These are phyloP conservation scores for Artemisia argyi DNA, from an alignment of 129 eudicot genomes.

Conservation along the genomic window DNA sequence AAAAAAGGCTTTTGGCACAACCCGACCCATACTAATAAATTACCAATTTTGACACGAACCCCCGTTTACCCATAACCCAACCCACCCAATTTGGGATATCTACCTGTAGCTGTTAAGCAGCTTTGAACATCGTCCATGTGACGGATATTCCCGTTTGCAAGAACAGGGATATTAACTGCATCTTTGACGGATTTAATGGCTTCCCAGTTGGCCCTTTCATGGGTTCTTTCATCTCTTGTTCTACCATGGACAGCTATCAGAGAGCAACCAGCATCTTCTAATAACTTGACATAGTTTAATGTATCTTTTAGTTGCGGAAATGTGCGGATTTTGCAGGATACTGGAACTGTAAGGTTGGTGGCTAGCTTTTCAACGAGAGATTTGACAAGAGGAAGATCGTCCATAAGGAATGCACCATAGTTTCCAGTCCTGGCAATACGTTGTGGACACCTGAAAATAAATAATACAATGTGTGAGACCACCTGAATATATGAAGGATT, in stretches of 20 bases:
- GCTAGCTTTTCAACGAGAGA: slow-evolving; percentile 82
- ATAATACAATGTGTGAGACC: not conserved
- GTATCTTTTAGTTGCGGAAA: slow-evolving; percentile 83
- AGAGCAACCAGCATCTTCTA: slow-evolving; percentile 92
- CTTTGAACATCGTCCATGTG: slow-evolving; percentile 77
- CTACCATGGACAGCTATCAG: slow-evolving; percentile 95
- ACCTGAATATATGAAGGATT: too few species aligned
- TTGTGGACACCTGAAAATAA: slow-evolving; percentile 78
- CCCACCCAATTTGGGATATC: not conserved
- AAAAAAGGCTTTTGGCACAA: not conserved
- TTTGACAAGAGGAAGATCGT: slow-evolving; percentile 84
- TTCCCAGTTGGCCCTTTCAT: slow-evolving; percentile 75
- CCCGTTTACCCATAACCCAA: not conserved
- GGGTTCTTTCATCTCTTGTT: slow-evolving; percentile 87
- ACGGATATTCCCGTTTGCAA: slow-evolving; percentile 88
- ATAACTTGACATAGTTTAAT: slow-evolving; percentile 66
- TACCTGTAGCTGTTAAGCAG: slow-evolving; percentile 64
- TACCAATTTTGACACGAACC: not conserved
- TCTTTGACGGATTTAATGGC: slow-evolving; percentile 74
- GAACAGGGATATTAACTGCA: slow-evolving; percentile 77
- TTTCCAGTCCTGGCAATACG: slow-evolving; percentile 81
- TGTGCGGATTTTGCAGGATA: slow-evolving; percentile 89
- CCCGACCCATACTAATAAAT: not conserved
- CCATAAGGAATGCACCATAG: slow-evolving; percentile 97
- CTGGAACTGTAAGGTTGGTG: slow-evolving; percentile 66